Evolutionary conservation across 164 flowering plant species (phyloP).

Genomic region (Magnolia changhungtana): DNA sequence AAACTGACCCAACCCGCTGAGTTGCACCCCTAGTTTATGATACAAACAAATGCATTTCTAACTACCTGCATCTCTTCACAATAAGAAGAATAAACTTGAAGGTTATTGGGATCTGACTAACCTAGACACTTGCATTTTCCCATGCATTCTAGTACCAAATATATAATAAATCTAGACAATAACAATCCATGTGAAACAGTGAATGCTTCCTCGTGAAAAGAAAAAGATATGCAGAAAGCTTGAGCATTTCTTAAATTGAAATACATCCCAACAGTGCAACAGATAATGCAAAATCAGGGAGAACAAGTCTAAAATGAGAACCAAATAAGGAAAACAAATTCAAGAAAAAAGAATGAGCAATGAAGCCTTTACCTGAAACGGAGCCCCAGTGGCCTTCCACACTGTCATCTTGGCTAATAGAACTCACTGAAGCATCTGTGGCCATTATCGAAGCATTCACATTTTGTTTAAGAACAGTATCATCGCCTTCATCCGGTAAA

Average conservation of each 20-base stretch:
- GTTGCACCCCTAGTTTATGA: too few relatives aligned
- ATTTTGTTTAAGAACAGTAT: slow-evolving; percentile 22
- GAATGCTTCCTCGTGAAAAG: neutral
- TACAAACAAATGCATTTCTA: too few relatives aligned
- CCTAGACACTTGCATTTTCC: too few relatives aligned
- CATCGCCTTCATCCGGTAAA: slow-evolving; percentile 20
- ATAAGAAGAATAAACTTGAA: too few relatives aligned
- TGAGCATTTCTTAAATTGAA: neutral
- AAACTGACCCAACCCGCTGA: too few relatives aligned
- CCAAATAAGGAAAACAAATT: neutral
- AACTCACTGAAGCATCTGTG: slow-evolving; percentile 36
- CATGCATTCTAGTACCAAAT: neutral
- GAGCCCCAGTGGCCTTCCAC: slow-evolving; percentile 75
- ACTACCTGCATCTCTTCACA: too few relatives aligned
- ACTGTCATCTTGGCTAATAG: slow-evolving; percentile 60
- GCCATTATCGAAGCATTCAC: slow-evolving; percentile 21
- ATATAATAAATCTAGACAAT: neutral
- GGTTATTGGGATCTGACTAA: too few relatives aligned
- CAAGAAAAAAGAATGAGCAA: neutral
- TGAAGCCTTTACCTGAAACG: slow-evolving; percentile 54
- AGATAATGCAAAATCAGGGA: neutral
- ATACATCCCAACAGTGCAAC: neutral
- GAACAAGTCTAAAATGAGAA: neutral
- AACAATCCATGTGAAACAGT: neutral
- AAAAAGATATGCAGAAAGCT: neutral